Evolutionary conservation across 306 rosid species (phyloP), one percentile per base, ranked within the genome.

Genomic region (Pachyrhizus erosus): DNA sequence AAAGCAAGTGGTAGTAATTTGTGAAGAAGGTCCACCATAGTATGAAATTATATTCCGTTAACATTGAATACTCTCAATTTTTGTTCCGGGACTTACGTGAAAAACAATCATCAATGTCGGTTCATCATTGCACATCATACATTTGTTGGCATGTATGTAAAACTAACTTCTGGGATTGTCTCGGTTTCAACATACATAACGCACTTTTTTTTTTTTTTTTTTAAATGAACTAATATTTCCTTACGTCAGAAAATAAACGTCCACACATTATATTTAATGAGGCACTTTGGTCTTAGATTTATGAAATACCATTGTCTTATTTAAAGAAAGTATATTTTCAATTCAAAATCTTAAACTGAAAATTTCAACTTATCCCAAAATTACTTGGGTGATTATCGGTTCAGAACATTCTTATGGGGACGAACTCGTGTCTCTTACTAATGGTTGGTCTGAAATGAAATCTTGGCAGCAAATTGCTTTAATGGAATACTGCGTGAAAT

Each of bases 111-210:
- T 51, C 76, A 10, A 62, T 43, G 80, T 60, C 45, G 54, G 12
- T 61, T 45, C 48, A 5, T 62, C 34, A 45, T 29, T 49, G 67
- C 61, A 33, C 62, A 46, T 65, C 49, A 64, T 9, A 37, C 31
- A 37, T 12, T 43, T 24, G 70, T 68, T 68, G 69, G 43, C 70
- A 55, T 26, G 20, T 17, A 18, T 37, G 70, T 45, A 54, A 69
- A 39, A 39, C 27, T 76, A 24, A n/a, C 62, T 64, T n/a, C 34
- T 43, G 42, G 31, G 33, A 62, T 31, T 62, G 80, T 61, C 79
- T 80, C 67, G 13, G 21, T 70, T 65, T 65, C 72, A 46, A 20
- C 60, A n/a, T 67, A 7, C 21, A 33, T 58, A 17, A 4, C 70
- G 23, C 43, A 33, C 70, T 45, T 62, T 62, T 62, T 21, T 2